These are phyloP conservation scores for Pholiota conissans DNA, from an alignment of 768 basidiomycete genomes.

Conservation along the genomic window DNA sequence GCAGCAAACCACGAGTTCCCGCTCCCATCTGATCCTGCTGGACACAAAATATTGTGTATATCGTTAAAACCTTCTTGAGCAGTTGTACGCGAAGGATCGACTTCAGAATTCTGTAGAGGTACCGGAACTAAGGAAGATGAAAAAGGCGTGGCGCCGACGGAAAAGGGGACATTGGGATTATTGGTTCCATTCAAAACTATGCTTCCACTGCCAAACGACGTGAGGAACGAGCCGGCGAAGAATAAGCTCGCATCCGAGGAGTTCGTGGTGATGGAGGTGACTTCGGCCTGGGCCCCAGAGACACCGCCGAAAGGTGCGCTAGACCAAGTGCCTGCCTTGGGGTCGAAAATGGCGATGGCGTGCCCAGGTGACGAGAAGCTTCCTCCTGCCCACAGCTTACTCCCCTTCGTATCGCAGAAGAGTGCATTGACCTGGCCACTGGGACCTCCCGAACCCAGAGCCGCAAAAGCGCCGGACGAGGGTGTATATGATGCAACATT, in stretches of 20 bases:
- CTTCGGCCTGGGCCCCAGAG: constrained; percentile 63
- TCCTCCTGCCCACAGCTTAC: constrained; percentile 80
- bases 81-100: constrained; percentile 62
- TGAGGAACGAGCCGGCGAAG: constrained; percentile 87
- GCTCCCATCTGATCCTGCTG: constrained; percentile 75
- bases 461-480: constrained; percentile 53
- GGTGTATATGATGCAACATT: constrained; percentile 81
- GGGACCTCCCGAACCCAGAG: constrained; percentile 68
- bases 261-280: constrained; percentile 76
- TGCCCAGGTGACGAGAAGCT: constrained; percentile 66
- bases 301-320: constrained; percentile 82
- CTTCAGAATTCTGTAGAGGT: constrained; percentile 59
- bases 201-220: constrained; percentile 61
- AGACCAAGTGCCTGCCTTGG: constrained; percentile 66
- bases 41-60: constrained; percentile 78
- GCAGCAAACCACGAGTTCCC: constrained; percentile 84
- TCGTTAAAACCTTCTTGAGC: constrained; percentile 58
- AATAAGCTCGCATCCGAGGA: constrained; percentile 72
- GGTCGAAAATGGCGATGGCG: constrained; percentile 73
- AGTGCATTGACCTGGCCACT: constrained; percentile 73
- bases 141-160: constrained; percentile 79
- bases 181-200: constrained; percentile 59
- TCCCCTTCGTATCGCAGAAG: constrained; percentile 69
- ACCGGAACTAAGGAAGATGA: constrained; percentile 88
- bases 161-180: constrained; percentile 86